phyloP scores from a whole-genome alignment of 2,329 filamentous ascomycete species.

The Aspergillus calidoustus region DNA sequence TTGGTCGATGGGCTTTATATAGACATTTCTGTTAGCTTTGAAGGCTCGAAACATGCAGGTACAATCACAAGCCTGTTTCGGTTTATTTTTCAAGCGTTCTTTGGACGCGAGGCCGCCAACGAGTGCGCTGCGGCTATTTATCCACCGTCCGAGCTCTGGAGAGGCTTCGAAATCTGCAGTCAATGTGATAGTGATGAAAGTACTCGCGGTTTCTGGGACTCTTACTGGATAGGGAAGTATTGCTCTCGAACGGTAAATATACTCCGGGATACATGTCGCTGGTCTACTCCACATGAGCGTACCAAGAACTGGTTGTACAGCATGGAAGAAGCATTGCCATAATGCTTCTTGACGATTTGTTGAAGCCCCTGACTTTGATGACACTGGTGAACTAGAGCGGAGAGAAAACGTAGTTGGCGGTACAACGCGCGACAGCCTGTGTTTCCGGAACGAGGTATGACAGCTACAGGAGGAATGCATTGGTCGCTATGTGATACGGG shows the following conservation, averaged over 20 bases:
- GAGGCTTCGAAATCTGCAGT: neutral
- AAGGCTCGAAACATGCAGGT: neutral
- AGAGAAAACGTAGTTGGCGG: too few relatives aligned
- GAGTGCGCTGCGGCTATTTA: neutral
- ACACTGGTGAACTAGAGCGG: too few relatives aligned
- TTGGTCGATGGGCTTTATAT: neutral
- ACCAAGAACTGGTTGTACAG: neutral
- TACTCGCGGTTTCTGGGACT: neutral
- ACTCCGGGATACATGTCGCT: neutral
- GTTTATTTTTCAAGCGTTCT: neutral
- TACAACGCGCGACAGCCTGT: too few relatives aligned
- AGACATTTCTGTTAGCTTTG: neutral
- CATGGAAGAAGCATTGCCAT: neutral
- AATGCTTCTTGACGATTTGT: neutral
- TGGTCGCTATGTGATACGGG: neutral
- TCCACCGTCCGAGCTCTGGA: neutral
- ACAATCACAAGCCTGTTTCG: neutral
- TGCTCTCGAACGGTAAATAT: neutral
- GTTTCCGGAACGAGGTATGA: too few relatives aligned
- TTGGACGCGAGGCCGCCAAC: neutral
- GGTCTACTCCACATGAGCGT: neutral
- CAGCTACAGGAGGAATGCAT: too few relatives aligned
- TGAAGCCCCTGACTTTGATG: neutral
- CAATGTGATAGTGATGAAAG: neutral
- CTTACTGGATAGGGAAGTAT: neutral